Percentiles rank a stretch among this genome's conserved stretches.
Evolutionary conservation across 139 green algal genomes (phyloP).

Genomic region (Chlamydomonas applanata): DNA sequence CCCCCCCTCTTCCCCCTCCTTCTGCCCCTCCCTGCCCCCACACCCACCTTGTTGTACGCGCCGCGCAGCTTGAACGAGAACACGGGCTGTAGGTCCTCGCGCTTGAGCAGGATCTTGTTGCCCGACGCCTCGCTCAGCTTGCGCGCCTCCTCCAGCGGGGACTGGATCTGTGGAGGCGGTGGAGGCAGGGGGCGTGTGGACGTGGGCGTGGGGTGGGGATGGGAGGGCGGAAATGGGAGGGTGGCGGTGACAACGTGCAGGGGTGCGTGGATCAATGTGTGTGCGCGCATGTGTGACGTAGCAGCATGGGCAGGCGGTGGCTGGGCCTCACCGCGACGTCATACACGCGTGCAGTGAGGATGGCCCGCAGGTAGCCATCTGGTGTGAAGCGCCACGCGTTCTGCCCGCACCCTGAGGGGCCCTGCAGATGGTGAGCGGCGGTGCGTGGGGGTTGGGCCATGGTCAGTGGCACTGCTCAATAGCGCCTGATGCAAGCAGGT

Average conservation of each 20-base stretch:
- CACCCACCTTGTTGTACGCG: slow-evolving; percentile 36
- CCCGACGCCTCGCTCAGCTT: slow-evolving; percentile 72
- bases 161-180: slow-evolving; percentile 62
- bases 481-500: too few species aligned
- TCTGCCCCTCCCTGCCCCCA: background rate
- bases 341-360: slow-evolving; percentile 94
- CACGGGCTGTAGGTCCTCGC: slow-evolving; percentile 94
- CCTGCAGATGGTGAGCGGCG: too few species aligned
- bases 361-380: slow-evolving; percentile 85
- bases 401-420: slow-evolving; percentile 51
- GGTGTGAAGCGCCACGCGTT: slow-evolving; percentile 61
- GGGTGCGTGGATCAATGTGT: background rate
- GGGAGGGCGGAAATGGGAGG: too few species aligned
- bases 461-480: too few species aligned
- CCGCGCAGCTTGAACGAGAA: slow-evolving; percentile 94
- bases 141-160: slow-evolving; percentile 77
- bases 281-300: background rate
- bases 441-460: too few species aligned
- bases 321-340: slow-evolving; percentile 77
- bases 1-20: background rate
- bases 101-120: slow-evolving; percentile 86
- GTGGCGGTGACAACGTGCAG: background rate
- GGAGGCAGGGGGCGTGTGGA: background rate
- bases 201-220: too few species aligned
- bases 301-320: background rate